phyloP scores from a whole-genome alignment of 1,284 basidiomycete species.

The Trametes polyzona region DNA sequence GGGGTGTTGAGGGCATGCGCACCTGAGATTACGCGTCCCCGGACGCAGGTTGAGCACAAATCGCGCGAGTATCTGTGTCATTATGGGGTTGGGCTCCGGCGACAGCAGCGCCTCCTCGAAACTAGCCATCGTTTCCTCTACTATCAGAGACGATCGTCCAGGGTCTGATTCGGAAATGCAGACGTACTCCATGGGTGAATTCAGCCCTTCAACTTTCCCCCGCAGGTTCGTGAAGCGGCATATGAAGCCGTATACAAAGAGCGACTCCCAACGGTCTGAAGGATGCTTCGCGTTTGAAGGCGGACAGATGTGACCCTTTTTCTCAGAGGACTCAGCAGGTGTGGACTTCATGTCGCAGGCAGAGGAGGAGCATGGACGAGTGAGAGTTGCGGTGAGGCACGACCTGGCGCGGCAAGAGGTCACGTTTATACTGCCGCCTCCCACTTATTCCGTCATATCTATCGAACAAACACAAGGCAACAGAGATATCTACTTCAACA shows the following conservation, averaged over 20 bases:
- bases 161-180: background rate
- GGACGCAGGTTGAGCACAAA: constrained; percentile 81
- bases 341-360: constrained; percentile 34
- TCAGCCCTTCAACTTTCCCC: constrained; percentile 73
- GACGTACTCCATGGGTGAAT: constrained; percentile 79
- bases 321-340: constrained; percentile 38
- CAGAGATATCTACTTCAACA: constrained; percentile 22
- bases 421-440: constrained; percentile 36
- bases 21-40: constrained; percentile 85
- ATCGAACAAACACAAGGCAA: constrained; percentile 41
- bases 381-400: constrained; percentile 33
- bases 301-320: constrained; percentile 74
- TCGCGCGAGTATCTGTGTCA: constrained; percentile 69
- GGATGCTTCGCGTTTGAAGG: constrained; percentile 75
- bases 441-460: constrained; percentile 37
- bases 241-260: constrained; percentile 83
- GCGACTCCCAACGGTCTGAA: constrained; percentile 80
- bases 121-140: constrained; percentile 41
- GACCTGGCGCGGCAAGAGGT: constrained; percentile 28
- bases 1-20: constrained; percentile 41
- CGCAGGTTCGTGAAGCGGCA: constrained; percentile 77
- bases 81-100: constrained; percentile 67
- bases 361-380: constrained; percentile 35
- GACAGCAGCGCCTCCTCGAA: constrained; percentile 76
- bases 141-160: constrained; percentile 1